Evolutionary conservation across 371 early-diverging fungal species (phyloP).

Genomic region (Choanephora cucurbitarum): DNA sequence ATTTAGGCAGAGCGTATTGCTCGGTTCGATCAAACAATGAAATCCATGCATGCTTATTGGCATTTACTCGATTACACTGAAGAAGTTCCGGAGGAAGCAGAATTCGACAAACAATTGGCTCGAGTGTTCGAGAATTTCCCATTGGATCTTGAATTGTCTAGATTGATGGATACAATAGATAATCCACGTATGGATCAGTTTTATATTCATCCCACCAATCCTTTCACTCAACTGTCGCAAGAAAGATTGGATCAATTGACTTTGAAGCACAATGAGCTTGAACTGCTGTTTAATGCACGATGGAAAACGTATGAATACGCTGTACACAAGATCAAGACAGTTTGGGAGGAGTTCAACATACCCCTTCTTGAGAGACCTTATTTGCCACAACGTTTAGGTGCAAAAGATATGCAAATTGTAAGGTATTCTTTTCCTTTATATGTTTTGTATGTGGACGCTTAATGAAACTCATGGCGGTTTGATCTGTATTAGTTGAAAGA

Average conservation of each 20-base stretch:
- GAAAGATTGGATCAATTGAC: conserved; percentile 3
- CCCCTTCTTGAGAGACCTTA: conserved; percentile 19
- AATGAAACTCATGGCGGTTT: no score
- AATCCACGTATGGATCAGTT: not conserved
- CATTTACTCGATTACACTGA: conserved; percentile 11
- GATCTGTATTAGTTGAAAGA: conserved; percentile 37
- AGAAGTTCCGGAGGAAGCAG: conserved; percentile 6
- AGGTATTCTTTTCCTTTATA: conserved; percentile 1
- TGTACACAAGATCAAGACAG: conserved; percentile 15
- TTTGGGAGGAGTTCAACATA: conserved; percentile 31
- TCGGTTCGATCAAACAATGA: conserved; percentile 13
- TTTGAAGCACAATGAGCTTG: conserved; percentile 4
- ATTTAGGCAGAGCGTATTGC: conserved; percentile 10
- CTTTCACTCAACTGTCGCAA: conserved; percentile 5
- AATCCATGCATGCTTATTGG: conserved; percentile 26
- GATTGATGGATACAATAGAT: not conserved
- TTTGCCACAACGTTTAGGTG: conserved; percentile 23
- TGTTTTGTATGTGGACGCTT: no score
- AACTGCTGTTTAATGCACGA: conserved; percentile 15
- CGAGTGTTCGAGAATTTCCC: conserved; percentile 16
- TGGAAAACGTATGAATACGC: conserved; percentile 8
- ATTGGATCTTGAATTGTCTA: conserved; percentile 7
- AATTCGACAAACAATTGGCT: conserved; percentile 8
- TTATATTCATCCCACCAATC: conserved; percentile 18
- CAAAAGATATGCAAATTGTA: conserved; percentile 20